These are phyloP conservation scores for Centrapalus pauciflorus DNA, from an alignment of 129 eudicot species.

Conservation along the genomic window DNA sequence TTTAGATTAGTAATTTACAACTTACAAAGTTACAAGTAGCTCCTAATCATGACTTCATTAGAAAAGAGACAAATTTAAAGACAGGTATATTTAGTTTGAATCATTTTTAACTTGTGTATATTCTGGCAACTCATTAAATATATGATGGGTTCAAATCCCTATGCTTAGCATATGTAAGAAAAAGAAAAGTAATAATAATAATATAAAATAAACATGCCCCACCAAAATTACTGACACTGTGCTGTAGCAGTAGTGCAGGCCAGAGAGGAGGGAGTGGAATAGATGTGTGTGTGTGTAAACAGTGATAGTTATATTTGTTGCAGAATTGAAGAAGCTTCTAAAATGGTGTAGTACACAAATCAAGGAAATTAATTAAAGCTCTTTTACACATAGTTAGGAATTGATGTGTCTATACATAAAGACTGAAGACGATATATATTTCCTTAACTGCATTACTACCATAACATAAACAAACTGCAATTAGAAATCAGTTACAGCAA, in stretches of 20 bases:
- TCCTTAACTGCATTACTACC: slow-evolving; percentile 16
- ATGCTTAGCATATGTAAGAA: slow-evolving; percentile 15
- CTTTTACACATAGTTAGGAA: slow-evolving; percentile 41
- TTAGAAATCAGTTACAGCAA: slow-evolving; percentile 15
- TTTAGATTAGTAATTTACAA: too few species aligned
- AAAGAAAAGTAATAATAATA: not conserved
- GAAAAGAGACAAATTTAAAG: slow-evolving; percentile 12
- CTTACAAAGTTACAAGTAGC: too few species aligned
- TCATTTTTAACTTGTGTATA: not conserved
- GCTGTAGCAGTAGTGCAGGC: slow-evolving; percentile 28
- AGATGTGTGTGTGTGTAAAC: slow-evolving; percentile 17
- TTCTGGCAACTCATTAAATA: not conserved
- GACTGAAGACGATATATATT: not conserved
- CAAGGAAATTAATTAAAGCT: slow-evolving; percentile 21
- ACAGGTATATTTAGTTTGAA: not conserved
- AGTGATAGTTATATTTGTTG: slow-evolving; percentile 30
- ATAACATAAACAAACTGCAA: not conserved
- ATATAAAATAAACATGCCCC: slow-evolving; percentile 19
- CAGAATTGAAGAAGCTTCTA: slow-evolving; percentile 50
- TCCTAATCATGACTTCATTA: too few species aligned
- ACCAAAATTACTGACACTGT: slow-evolving; percentile 36
- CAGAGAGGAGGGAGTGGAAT: slow-evolving; percentile 10
- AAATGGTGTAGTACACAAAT: slow-evolving; percentile 24
- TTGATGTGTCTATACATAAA: slow-evolving; percentile 43
- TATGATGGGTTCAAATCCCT: slow-evolving; percentile 30